phyloP scores from a whole-genome alignment of 2,329 filamentous ascomycete genomes.

The Sporothrix variecibatus region DNA sequence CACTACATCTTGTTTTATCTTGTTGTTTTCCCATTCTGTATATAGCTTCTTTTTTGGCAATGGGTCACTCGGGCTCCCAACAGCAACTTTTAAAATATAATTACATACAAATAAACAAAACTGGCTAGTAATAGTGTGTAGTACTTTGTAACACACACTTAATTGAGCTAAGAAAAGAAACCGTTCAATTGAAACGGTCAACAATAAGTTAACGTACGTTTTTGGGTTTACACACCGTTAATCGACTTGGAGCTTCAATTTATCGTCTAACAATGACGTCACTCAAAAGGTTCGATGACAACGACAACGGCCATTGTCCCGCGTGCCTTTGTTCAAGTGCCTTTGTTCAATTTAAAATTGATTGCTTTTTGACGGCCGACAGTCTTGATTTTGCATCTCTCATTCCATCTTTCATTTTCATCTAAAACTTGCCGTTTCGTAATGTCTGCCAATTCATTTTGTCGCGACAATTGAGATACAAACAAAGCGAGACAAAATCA shows the following conservation, averaged over 20 bases:
- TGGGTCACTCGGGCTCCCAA: neutral
- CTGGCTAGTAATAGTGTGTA: neutral
- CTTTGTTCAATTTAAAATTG: neutral
- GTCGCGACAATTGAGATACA: neutral
- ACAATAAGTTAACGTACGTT: neutral
- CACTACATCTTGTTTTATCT: neutral
- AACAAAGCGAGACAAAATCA: neutral
- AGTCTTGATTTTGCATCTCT: neutral
- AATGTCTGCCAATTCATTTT: neutral
- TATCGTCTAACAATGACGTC: constrained; percentile 6
- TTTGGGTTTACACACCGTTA: neutral
- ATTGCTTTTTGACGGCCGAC: neutral
- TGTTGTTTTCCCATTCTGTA: neutral
- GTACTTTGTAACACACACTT: neutral
- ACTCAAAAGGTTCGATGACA: neutral
- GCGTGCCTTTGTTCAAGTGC: neutral
- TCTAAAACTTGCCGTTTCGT: neutral
- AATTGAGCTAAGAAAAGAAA: neutral
- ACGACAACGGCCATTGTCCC: neutral
- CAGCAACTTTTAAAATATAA: neutral
- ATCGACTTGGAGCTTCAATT: neutral
- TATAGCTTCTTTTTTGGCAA: neutral
- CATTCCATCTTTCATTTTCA: neutral
- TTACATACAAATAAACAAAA: neutral
- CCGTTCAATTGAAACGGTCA: neutral